Base-by-base conservation (phyloP, 2,329 filamentous ascomycete species). In the Alternaria sp. region DNA sequence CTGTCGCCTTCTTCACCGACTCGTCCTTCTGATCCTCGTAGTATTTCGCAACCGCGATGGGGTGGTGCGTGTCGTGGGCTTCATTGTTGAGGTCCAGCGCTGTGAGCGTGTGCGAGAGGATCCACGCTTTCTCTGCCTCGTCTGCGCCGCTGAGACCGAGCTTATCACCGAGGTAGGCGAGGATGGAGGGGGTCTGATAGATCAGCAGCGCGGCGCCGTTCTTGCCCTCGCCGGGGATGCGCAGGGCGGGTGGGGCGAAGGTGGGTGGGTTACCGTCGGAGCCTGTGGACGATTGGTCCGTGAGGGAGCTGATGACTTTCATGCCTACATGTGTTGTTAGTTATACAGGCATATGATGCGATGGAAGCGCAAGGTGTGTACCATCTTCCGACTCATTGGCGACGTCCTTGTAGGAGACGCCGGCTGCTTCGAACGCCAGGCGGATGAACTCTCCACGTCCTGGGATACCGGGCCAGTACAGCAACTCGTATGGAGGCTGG, bases 11-110 rank as follows among this genome's bases (percentile, higher is more conserved):
- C 62, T 83, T 83, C 73, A 88, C 80, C 15, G 88, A 84, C 75
- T 92, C 91, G 0, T 84, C 81, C 76, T 90, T 92, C 79, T 95
- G 92, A 25, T 93, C 90, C 73, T 93, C 90, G 71, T 93, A 95
- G 76, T 89, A 91, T 5, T 86, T 75, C 1, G 77, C 74, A 0
- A 81, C 73, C 2, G 87, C 84, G 55, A 93, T 81, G 1, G 92
- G 92, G 73, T 95, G 92, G 76, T 95, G 92, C 25, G 87, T 89
- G 70, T 94, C 90, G 75, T 94, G 92, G 1, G 88, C 78, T 80
- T 94, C 92, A 68, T 90, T 89, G 72, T 87, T 87, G 50, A 94
- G 78, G 71, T 95, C 92, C 17, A 94, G 79, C 1, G 90, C 89
- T 4, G 91, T 93, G 62, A 93, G 79, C 0, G 85, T 83, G 26